Conservation (phyloP, 208 protist species). For the Strigomonas culicis region DNA sequence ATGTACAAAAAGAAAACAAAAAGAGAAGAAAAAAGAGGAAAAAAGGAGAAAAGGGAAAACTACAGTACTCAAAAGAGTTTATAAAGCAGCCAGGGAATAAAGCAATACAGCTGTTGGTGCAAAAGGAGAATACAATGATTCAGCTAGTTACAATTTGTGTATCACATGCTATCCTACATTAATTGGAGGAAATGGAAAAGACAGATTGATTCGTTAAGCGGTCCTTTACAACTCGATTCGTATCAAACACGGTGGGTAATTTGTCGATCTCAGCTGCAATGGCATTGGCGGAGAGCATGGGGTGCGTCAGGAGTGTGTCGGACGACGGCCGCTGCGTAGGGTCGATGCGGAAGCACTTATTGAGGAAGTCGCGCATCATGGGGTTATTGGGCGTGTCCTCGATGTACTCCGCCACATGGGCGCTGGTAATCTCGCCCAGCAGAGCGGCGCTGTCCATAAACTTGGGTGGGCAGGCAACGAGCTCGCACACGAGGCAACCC, state of each 20-base stretch:
- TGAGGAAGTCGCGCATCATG: constrained; percentile 66
- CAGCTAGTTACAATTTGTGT: too few relatives aligned
- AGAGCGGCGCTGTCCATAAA: constrained; percentile 77
- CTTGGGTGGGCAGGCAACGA: constrained; percentile 67
- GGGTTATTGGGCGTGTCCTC: constrained; percentile 49
- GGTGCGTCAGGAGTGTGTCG: constrained; percentile 64
- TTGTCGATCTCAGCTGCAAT: constrained; percentile 37
- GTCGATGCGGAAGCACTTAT: constrained; percentile 73
- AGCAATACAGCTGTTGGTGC: neutral
- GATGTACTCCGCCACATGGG: constrained; percentile 32
- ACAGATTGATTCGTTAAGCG: constrained; percentile 19
- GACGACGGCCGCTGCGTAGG: constrained; percentile 57
- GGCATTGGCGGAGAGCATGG: constrained; percentile 43
- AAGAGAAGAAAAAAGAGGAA: neutral
- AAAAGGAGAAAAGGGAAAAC: constrained; percentile 13
- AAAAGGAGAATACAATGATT: too few relatives aligned
- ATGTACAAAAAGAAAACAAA: constrained; percentile 8
- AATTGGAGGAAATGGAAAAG: constrained; percentile 40
- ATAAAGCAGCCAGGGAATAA: constrained; percentile 9
- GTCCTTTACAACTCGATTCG: constrained; percentile 16
- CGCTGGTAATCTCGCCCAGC: constrained; percentile 59
- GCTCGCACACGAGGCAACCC: constrained; percentile 87
- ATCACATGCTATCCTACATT: too few relatives aligned
- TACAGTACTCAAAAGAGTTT: constrained; percentile 12
- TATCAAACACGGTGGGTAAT: constrained; percentile 63